phyloP scores from a whole-genome alignment of 2,329 filamentous ascomycete species.

The Xylaria hypoxylon region DNA sequence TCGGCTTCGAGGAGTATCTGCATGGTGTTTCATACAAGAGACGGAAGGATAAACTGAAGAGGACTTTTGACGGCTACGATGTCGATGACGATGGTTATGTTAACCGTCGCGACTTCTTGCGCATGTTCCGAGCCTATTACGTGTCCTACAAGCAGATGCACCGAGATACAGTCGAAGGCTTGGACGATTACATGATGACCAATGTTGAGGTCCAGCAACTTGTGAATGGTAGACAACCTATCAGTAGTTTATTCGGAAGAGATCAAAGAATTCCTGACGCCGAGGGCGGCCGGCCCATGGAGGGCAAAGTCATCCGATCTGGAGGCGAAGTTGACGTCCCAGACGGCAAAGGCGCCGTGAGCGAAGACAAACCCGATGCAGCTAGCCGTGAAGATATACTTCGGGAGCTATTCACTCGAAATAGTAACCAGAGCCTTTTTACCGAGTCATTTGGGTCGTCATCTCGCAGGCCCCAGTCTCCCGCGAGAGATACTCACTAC shows the following conservation, averaged over 20 bases:
- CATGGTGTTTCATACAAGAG: slow-evolving; percentile 80
- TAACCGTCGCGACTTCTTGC: slow-evolving; percentile 85
- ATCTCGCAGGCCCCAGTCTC: slow-evolving; percentile 45
- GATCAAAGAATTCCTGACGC: slow-evolving; percentile 75
- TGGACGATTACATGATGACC: slow-evolving; percentile 82
- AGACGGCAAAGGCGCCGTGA: slow-evolving; percentile 69
- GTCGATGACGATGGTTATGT: slow-evolving; percentile 89
- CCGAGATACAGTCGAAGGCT: slow-evolving; percentile 80
- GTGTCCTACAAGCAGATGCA: slow-evolving; percentile 91
- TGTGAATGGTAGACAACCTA: slow-evolving; percentile 77
- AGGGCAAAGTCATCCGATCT: slow-evolving; percentile 73
- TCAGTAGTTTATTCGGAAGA: slow-evolving; percentile 79
- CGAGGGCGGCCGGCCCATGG: slow-evolving; percentile 69
- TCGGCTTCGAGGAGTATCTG: slow-evolving; percentile 92
- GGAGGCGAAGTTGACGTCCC: slow-evolving; percentile 74
- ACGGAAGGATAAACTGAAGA: slow-evolving; percentile 74
- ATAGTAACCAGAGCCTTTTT: slow-evolving; percentile 49
- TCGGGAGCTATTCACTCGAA: slow-evolving; percentile 60
- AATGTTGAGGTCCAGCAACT: slow-evolving; percentile 82
- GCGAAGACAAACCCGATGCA: slow-evolving; percentile 69
- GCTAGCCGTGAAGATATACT: slow-evolving; percentile 72
- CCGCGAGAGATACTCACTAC: slow-evolving; percentile 46
- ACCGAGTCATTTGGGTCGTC: slow-evolving; percentile 51
- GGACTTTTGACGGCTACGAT: slow-evolving; percentile 90
- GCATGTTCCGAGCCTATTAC: slow-evolving; percentile 94